A percentile compares a stretch with the other conserved stretches of the same genome.
phyloP scores from a whole-genome alignment of 73 alveolate species.

The Paramecium octaurelia region DNA sequence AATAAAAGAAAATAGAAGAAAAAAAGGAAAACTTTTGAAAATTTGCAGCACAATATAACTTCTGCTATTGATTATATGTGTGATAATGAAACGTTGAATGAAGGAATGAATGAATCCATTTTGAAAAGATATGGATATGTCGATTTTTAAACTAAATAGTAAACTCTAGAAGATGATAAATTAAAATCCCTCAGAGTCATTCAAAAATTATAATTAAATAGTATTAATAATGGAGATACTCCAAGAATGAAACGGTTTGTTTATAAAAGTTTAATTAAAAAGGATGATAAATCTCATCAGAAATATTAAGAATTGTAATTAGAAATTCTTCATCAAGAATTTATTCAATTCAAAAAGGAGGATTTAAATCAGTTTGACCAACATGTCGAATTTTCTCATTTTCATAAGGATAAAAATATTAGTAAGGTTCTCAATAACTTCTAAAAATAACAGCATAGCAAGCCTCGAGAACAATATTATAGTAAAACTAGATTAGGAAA shows the following conservation, averaged over 20 bases:
- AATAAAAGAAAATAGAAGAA: neutral
- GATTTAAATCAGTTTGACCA: neutral
- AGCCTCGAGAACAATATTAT: neutral
- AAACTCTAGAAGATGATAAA: neutral
- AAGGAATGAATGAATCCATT: neutral
- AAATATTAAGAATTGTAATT: neutral
- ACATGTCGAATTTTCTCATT: neutral
- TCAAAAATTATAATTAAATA: neutral
- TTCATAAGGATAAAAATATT: neutral
- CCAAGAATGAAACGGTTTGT: neutral
- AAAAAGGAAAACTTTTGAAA: neutral
- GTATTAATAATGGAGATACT: neutral
- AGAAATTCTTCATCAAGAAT: neutral
- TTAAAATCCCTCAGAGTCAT: neutral
- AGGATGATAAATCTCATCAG: neutral
- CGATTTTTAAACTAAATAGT: neutral
- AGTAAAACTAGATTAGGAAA: neutral
- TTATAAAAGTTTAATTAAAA: neutral
- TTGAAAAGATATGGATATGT: neutral
- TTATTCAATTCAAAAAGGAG: neutral
- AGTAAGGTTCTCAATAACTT: neutral
- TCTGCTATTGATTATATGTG: neutral
- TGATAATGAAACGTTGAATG: neutral
- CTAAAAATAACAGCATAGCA: neutral
- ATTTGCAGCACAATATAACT: neutral